phyloP scores from a whole-genome alignment of 2,329 filamentous ascomycete species.

The Penicillium palitans region DNA sequence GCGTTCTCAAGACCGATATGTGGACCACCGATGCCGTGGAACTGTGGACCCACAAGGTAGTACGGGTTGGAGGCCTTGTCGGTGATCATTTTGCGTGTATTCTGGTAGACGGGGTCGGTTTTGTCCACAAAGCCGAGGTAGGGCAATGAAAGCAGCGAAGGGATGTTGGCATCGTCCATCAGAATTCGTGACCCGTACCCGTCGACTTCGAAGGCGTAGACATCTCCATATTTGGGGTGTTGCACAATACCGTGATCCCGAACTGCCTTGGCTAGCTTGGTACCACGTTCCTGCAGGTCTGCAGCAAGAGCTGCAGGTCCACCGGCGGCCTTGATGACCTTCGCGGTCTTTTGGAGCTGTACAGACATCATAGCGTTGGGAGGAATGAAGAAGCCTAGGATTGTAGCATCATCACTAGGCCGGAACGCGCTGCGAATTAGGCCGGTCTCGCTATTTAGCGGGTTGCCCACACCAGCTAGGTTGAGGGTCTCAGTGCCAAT shows the following conservation, averaged over 20 bases:
- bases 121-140: conserved; percentile 58
- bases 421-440: conserved; percentile 89
- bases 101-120: conserved; percentile 73
- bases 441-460: conserved; percentile 78
- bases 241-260: conserved; percentile 75
- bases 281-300: conserved; percentile 57
- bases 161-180: conserved; percentile 68
- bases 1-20: conserved; percentile 81
- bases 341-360: conserved; percentile 73
- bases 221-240: conserved; percentile 54
- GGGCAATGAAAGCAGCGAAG: conserved; percentile 61
- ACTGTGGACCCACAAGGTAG: conserved; percentile 72
- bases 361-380: conserved; percentile 95
- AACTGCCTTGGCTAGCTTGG: conserved; percentile 71
- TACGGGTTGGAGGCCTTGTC: conserved; percentile 81
- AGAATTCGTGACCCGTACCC: conserved; percentile 62
- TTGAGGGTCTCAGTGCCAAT: conserved; percentile 87
- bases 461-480: conserved; percentile 83
- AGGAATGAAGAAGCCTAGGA: conserved; percentile 91
- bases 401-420: conserved; percentile 92
- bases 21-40: conserved; percentile 84
- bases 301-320: conserved; percentile 55
- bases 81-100: conserved; percentile 82
- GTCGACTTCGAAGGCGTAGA: conserved; percentile 66
- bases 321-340: conserved; percentile 61